Evolutionary conservation across 148 eudicot species (phyloP).

Genomic region (Spergularia marina): DNA sequence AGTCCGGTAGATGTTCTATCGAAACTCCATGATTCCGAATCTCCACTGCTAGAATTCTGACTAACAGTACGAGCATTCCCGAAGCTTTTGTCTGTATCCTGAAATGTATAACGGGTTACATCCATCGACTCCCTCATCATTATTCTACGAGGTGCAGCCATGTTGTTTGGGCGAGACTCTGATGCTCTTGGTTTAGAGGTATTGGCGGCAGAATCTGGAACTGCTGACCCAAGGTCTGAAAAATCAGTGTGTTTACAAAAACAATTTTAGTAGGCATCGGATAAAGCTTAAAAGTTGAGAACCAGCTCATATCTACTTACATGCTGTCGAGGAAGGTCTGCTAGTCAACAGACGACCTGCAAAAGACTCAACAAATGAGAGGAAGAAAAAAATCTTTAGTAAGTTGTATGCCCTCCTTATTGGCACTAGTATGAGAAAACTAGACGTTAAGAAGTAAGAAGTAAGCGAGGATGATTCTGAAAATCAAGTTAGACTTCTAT

Average conservation of each 20-base stretch:
- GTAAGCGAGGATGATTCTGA: not conserved
- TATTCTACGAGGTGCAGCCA: conserved; percentile 31
- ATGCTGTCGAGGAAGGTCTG: conserved; percentile 29
- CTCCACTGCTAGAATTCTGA: conserved; percentile 36
- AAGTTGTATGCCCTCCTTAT: not conserved
- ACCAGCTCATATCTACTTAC: conserved; percentile 22
- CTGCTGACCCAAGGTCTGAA: conserved; percentile 34
- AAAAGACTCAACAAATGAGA: conserved; percentile 5
- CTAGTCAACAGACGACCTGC: conserved; percentile 33
- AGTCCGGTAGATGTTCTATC: conserved; percentile 28
- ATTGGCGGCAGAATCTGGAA: conserved; percentile 33
- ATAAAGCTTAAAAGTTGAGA: not conserved
- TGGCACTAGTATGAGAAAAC: not conserved
- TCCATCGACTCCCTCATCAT: conserved; percentile 32
- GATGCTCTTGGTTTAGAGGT: conserved; percentile 44
- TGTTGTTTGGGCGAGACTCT: conserved; percentile 41
- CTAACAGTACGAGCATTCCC: conserved; percentile 12
- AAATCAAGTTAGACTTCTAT: not conserved
- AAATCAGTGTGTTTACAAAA: not conserved
- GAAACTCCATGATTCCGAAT: conserved; percentile 33
- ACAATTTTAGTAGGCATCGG: not conserved
- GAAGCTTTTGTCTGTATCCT: conserved; percentile 2
- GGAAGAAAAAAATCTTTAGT: not conserved
- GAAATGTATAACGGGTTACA: conserved; percentile 12
- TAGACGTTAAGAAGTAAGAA: not conserved